Base-by-base conservation (phyloP, 371 early-diverging fungal genomes). In the Actinomucor elegans region DNA sequence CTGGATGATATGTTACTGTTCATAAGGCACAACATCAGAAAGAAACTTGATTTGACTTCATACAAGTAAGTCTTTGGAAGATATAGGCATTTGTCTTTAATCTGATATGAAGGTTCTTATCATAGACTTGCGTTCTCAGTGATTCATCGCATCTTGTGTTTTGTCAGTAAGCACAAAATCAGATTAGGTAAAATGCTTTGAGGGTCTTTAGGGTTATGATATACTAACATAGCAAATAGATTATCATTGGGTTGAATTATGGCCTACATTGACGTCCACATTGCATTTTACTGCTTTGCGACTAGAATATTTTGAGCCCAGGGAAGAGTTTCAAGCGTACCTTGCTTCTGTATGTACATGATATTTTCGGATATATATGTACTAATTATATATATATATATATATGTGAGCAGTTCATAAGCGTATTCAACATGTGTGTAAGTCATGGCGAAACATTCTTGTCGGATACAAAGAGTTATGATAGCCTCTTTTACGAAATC, bases 161-260 rank as follows among this genome's bases (percentile, higher is more conserved):
- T 63, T 24, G 61, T 79, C 44, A 70, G 69, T 18, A 61, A 66
- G 14, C 61, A 71, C 3, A 64, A 69, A 15, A 73, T 75, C 17
- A 66, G 73, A 12, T 60, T 83, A 24, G 71, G 81, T 78, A 69
- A 54, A 36, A 18, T 17, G 12, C n/a, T n/a, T n/a, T n/a, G n/a
- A n/a, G n/a, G n/a, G n/a, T n/a, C n/a, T n/a, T n/a, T n/a, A n/a
- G n/a, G n/a, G n/a, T n/a, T 26, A 10, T 20, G 21, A 21, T 7
- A 21, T 17, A 31, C 20, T 23, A 41, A 24, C 11, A 41, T 29
- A 29, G 24, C 11, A 7, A 24, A 26, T 61, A 74, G 75, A 71
- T 6, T 83, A 83, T 36, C 80, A 80, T 28, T 83, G 83, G 83
- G 48, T 57, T 4, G 75, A 79, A 46, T 50, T 80, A 33, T 83